Conservation (phyloP, 2,329 filamentous ascomycete genomes). For the Claviceps sorghi region DNA sequence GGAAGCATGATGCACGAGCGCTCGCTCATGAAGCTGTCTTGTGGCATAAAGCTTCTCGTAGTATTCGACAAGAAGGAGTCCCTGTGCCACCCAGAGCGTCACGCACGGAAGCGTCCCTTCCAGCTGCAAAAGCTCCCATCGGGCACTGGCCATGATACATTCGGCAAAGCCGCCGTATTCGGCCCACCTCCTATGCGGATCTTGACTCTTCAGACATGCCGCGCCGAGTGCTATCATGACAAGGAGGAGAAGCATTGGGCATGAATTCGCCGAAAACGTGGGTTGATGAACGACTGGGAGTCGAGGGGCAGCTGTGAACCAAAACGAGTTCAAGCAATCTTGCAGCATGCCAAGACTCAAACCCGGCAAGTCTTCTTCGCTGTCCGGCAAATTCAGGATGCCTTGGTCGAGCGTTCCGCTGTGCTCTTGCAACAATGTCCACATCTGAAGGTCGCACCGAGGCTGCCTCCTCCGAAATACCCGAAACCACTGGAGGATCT, state of each 20-base stretch:
- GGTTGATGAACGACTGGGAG: conserved; percentile 79
- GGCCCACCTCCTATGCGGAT: conserved; percentile 34
- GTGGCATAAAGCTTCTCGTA: conserved; percentile 91
- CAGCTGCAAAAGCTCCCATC: conserved; percentile 74
- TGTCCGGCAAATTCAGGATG: conserved; percentile 2
- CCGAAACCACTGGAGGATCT: conserved; percentile 29
- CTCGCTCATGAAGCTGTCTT: conserved; percentile 62
- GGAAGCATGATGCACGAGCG: neutral
- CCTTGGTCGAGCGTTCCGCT: neutral
- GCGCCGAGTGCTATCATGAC: conserved; percentile 77
- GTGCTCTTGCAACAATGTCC: conserved; percentile 21
- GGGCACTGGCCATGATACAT: conserved; percentile 54
- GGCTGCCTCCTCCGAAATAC: conserved; percentile 29
- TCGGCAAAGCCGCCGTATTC: conserved; percentile 35
- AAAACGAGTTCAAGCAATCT: conserved; percentile 74
- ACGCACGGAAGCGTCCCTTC: conserved; percentile 72
- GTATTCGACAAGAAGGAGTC: conserved; percentile 66
- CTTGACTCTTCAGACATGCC: conserved; percentile 55
- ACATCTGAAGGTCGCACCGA: conserved; percentile 21
- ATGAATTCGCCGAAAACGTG: conserved; percentile 70
- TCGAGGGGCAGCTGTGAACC: conserved; percentile 73
- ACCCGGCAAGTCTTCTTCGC: conserved; percentile 27
- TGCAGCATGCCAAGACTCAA: conserved; percentile 71
- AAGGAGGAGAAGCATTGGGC: conserved; percentile 60
- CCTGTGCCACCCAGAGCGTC: conserved; percentile 78